Percentiles rank a stretch among this genome's conserved stretches.
phyloP scores from a whole-genome alignment of 2,329 filamentous ascomycete genomes.

The Colletotrichum noveboracense region DNA sequence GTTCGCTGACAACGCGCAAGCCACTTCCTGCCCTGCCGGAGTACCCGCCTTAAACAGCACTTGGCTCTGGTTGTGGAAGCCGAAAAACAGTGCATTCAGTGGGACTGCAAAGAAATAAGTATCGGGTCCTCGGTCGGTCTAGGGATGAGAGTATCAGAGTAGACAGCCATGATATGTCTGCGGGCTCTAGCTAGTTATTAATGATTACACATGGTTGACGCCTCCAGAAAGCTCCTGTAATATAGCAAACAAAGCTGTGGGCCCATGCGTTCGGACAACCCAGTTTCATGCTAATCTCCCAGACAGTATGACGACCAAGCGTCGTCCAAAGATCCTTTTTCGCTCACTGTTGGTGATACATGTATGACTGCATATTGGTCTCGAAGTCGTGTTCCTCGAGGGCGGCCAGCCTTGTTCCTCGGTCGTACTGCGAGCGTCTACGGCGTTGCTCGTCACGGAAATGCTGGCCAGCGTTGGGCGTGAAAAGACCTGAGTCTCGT shows the following conservation, averaged over 20 bases:
- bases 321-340: constrained; percentile 10
- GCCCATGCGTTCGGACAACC: background rate
- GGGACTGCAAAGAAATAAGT: background rate
- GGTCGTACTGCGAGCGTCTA: constrained; percentile 79
- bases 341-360: constrained; percentile 8
- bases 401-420: constrained; percentile 76
- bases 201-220: constrained; percentile 13
- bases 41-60: constrained; percentile 23
- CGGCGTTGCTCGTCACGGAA: constrained; percentile 78
- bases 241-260: constrained; percentile 15
- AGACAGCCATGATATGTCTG: constrained; percentile 7
- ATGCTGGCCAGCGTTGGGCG: constrained; percentile 77
- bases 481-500: constrained; percentile 70
- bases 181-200: constrained; percentile 14
- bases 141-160: background rate
- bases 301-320: background rate
- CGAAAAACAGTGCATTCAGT: background rate
- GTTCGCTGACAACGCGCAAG: constrained; percentile 35
- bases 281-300: background rate
- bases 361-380: constrained; percentile 40
- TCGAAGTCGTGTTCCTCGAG: constrained; percentile 67
- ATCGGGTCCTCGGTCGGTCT: background rate
- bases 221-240: constrained; percentile 18
- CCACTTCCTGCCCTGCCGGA: constrained; percentile 49
- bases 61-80: background rate